phyloP scores from a whole-genome alignment of 306 rosid species.

The Cicer judaicum region DNA sequence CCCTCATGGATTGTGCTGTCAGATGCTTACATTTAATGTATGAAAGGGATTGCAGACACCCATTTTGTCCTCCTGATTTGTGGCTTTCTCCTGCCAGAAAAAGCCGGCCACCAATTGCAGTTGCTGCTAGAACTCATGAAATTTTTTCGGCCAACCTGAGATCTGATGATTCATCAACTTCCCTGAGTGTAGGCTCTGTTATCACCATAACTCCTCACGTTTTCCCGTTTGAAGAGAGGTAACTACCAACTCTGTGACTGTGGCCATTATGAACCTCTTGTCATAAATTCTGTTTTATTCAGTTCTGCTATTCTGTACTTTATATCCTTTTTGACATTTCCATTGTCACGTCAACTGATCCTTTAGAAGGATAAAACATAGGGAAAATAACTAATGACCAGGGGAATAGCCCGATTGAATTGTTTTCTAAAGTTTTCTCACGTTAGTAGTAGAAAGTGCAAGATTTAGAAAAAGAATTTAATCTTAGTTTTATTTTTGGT shows the following conservation, averaged over 20 bases:
- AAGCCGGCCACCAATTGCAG: constrained; percentile 82
- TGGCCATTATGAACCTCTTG: constrained; percentile 38
- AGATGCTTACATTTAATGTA: constrained; percentile 95
- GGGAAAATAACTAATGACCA: constrained; percentile 24
- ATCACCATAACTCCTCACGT: constrained; percentile 83
- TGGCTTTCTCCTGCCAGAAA: constrained; percentile 96
- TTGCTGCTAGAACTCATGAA: constrained; percentile 95
- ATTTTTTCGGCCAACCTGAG: constrained; percentile 63
- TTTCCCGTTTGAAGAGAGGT: constrained; percentile 98
- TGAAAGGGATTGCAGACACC: constrained; percentile 98
- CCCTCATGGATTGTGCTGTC: constrained; percentile 87
- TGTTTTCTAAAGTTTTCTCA: constrained; percentile 16
- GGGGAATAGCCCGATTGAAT: constrained; percentile 26
- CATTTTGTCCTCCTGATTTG: constrained; percentile 83
- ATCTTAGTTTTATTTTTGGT: constrained; percentile 30
- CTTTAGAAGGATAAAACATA: constrained; percentile 33
- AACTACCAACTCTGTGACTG: constrained; percentile 42
- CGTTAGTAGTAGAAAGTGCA: constrained; percentile 5
- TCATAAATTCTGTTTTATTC: constrained; percentile 28
- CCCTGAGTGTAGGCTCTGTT: constrained; percentile 64
- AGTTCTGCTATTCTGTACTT: constrained; percentile 33
- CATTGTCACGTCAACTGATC: constrained; percentile 2
- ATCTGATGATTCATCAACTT: constrained; percentile 64
- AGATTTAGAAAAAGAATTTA: constrained; percentile 15
- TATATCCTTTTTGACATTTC: constrained; percentile 32